Evolutionary conservation across 139 green algal species (phyloP).

Genomic region (Trebouxia sp.): DNA sequence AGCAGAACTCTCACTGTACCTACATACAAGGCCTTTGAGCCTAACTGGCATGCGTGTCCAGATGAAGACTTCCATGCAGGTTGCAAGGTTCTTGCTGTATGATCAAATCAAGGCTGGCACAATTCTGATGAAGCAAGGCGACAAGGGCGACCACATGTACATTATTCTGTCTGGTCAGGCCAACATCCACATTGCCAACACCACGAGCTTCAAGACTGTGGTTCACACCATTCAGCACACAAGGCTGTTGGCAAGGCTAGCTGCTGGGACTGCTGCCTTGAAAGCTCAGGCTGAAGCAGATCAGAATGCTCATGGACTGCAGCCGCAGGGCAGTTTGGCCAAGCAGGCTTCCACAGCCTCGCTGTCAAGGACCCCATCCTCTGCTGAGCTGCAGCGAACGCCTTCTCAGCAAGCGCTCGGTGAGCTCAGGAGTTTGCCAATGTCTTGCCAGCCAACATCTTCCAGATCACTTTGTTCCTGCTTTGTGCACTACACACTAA

Average conservation of each 20-base stretch:
- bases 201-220: conserved; percentile 18
- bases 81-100: conserved; percentile 17
- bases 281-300: neutral
- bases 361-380: neutral
- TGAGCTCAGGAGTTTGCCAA: too few species aligned
- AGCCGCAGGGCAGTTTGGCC: neutral
- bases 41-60: too few species aligned
- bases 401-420: too few species aligned
- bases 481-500: too few species aligned
- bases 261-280: neutral
- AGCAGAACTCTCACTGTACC: too few species aligned
- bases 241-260: neutral
- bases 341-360: neutral
- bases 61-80: too few species aligned
- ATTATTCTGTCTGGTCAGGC: conserved; percentile 26
- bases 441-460: too few species aligned
- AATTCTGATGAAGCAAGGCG: conserved; percentile 16
- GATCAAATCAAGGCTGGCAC: conserved; percentile 8
- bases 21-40: too few species aligned
- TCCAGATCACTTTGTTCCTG: too few species aligned
- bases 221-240: conserved; percentile 23
- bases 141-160: conserved; percentile 31
- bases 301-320: too few species aligned
- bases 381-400: too few species aligned
- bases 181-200: conserved; percentile 21